phyloP scores from a whole-genome alignment of 345 rosid genomes.

The Acer campestre region DNA sequence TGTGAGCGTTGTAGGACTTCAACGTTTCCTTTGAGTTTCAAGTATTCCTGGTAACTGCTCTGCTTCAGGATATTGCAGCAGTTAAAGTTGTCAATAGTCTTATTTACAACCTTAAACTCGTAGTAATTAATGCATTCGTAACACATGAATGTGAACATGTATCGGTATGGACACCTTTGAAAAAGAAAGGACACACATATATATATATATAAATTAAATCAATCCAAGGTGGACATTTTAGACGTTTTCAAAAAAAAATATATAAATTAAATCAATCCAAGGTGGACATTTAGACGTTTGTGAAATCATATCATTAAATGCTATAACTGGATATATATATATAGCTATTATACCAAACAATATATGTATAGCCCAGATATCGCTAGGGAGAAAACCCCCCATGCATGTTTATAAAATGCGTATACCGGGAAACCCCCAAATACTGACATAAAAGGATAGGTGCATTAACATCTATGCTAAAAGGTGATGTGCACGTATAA shows the following conservation, averaged over 20 bases:
- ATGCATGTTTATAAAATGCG: too few relatives aligned
- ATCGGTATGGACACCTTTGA: background rate
- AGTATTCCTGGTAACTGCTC: conserved; percentile 68
- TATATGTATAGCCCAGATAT: too few relatives aligned
- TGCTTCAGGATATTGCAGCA: conserved; percentile 23
- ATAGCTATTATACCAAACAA: too few relatives aligned
- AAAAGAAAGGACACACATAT: background rate
- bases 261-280: background rate
- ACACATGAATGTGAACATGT: background rate
- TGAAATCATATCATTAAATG: background rate
- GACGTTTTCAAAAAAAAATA: too few relatives aligned
- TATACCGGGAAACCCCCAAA: too few relatives aligned
- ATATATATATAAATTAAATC: background rate
- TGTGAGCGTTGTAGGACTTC: conserved; percentile 69
- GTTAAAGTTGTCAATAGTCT: background rate
- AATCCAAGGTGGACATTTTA: too few relatives aligned
- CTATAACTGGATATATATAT: too few relatives aligned
- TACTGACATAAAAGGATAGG: too few relatives aligned
- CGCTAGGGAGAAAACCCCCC: too few relatives aligned
- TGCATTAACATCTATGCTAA: too few relatives aligned
- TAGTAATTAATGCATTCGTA: background rate
- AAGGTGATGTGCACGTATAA: too few relatives aligned
- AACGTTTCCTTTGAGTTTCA: conserved; percentile 59
- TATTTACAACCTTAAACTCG: too few relatives aligned
- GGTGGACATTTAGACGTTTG: background rate